phyloP scores from a whole-genome alignment of 1,139 yeast species.

The Suhomyces terraborum region DNA sequence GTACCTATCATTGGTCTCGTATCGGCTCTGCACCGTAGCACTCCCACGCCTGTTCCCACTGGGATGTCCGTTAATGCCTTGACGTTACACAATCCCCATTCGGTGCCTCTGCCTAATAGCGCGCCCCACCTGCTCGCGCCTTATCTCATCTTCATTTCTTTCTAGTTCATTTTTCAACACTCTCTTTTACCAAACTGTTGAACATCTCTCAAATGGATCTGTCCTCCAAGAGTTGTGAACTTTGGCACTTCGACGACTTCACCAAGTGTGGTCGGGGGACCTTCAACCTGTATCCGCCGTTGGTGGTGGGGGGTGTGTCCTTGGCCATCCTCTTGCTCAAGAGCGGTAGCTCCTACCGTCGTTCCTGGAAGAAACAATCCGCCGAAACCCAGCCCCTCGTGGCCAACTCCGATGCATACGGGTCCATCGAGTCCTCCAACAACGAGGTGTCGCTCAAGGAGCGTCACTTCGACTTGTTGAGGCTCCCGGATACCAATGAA shows the following conservation, averaged over 20 bases:
- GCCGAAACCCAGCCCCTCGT: conserved; percentile 37
- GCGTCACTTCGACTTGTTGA: conserved; percentile 53
- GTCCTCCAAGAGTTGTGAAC: conserved; percentile 14
- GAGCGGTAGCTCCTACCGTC: conserved; percentile 21
- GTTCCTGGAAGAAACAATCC: conserved; percentile 6
- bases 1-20: no score
- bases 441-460: conserved; percentile 33
- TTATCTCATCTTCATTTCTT: conserved; percentile 1
- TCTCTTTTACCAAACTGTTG: neutral
- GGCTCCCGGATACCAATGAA: conserved; percentile 43
- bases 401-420: conserved; percentile 36
- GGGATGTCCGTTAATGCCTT: neutral
- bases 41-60: neutral
- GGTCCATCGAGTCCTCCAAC: conserved; percentile 20
- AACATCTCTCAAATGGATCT: conserved; percentile 1
- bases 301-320: conserved; percentile 35
- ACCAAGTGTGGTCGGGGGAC: conserved; percentile 47
- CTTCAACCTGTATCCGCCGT: conserved; percentile 39
- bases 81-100: neutral
- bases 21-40: neutral
- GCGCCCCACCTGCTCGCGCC: neutral
- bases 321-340: conserved; percentile 29
- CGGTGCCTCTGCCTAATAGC: neutral
- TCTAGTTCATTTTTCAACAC: neutral
- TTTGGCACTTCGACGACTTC: conserved; percentile 51